Percentiles rank a stretch among this genome's conserved stretches.
These are phyloP conservation scores for Paramecium primaurelia DNA, from an alignment of 73 alveolate genomes.

Conservation along the genomic window DNA sequence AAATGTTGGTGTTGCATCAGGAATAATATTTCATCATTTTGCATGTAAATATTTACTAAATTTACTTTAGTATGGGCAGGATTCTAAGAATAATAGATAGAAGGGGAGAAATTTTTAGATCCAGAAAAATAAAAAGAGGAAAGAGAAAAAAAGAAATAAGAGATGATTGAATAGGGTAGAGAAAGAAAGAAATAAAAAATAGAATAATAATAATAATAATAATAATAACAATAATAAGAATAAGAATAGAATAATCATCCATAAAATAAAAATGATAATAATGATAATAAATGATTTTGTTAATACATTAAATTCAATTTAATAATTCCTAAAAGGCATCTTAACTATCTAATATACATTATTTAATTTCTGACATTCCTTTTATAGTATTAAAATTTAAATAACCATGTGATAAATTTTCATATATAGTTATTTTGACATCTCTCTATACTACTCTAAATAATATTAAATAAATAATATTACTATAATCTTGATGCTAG, in stretches of 20 bases:
- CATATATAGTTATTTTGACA: conserved; percentile 49
- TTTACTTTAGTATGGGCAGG: conserved; percentile 48
- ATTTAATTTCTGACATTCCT: conserved; percentile 56
- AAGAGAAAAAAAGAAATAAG: not conserved
- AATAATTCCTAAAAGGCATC: not conserved
- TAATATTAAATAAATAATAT: not conserved
- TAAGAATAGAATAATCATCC: not conserved
- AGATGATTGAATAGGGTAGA: not conserved
- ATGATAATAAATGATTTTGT: not conserved
- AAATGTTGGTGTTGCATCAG: conserved; percentile 73
- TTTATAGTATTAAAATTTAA: conserved; percentile 49
- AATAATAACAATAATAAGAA: not conserved
- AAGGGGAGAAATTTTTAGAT: conserved; percentile 55
- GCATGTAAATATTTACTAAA: not conserved
- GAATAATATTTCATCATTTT: conserved; percentile 79
- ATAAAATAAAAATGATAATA: not conserved
- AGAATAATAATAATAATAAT: not conserved
- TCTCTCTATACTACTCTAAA: conserved; percentile 19
- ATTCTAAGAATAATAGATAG: not conserved
- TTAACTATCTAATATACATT: conserved; percentile 43
- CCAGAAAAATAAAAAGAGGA: not conserved
- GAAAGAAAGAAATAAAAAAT: not conserved
- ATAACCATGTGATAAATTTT: conserved; percentile 53
- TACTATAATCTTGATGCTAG: conserved; percentile 46
- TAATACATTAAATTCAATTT: not conserved